Conservation (phyloP, 2,329 filamentous ascomycete species). For the Sporothrix humicola region DNA sequence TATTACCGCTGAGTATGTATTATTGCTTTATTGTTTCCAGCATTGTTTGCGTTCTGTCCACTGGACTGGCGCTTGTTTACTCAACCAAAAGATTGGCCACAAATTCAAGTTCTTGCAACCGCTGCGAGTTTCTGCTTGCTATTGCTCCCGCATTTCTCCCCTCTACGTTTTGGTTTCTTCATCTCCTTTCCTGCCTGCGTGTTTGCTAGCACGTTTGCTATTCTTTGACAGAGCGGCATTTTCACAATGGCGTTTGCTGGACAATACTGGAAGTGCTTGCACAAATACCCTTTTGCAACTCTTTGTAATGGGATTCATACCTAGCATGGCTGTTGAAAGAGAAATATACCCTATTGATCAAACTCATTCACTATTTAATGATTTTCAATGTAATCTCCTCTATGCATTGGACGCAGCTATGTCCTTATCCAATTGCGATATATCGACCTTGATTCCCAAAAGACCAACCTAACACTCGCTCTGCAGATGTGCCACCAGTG, state of each 20-base stretch:
- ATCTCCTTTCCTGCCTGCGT: neutral
- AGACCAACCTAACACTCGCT: conserved; percentile 18
- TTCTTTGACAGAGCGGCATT: neutral
- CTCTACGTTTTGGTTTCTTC: neutral
- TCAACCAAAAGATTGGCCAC: too few species aligned
- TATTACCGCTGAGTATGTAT: too few species aligned
- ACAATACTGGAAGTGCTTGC: neutral
- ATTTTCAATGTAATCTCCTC: neutral
- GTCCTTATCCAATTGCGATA: neutral
- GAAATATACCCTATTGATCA: too few species aligned
- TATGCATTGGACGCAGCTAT: too few species aligned
- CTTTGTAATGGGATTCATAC: too few species aligned
- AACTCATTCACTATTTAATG: neutral
- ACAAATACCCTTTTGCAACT: neutral
- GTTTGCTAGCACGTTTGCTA: neutral
- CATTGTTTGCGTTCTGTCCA: too few species aligned
- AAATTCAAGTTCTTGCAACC: too few species aligned
- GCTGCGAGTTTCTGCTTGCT: too few species aligned
- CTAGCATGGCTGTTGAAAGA: too few species aligned
- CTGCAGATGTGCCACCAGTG: conserved; percentile 24
- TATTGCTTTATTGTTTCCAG: too few species aligned
- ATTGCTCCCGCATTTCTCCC: neutral
- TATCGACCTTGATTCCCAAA: neutral
- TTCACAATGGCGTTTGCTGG: neutral
- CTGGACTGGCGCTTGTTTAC: too few species aligned